A percentile compares a stretch with the other conserved stretches of the same genome.
phyloP scores from a whole-genome alignment of 2,329 filamentous ascomycete genomes.

The Ophiostoma montium region DNA sequence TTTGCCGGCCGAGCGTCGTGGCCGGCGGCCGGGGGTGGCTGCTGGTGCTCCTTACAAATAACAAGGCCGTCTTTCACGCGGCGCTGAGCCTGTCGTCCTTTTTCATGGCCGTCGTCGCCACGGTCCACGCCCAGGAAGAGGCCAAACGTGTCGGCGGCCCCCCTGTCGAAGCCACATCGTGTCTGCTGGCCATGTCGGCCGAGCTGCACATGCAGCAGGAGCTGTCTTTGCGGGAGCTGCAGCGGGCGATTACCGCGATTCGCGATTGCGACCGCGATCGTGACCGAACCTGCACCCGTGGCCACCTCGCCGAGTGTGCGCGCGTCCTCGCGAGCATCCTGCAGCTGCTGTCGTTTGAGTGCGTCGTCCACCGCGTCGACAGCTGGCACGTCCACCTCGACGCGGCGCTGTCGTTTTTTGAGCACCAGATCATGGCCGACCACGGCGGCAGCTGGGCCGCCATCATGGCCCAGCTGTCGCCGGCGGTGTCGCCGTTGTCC shows the following conservation, averaged over 20 bases:
- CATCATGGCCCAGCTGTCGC: conserved; percentile 14
- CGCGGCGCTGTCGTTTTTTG: conserved; percentile 27
- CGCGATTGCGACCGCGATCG: conserved; percentile 5
- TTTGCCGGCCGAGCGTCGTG: conserved; percentile 42
- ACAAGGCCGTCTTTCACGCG: conserved; percentile 43
- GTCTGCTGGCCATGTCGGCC: conserved; percentile 12
- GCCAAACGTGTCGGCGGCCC: not conserved
- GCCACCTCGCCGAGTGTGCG: conserved; percentile 15
- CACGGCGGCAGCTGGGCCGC: conserved; percentile 4
- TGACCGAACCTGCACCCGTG: not conserved
- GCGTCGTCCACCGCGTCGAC: conserved; percentile 20
- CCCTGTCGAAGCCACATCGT: no score
- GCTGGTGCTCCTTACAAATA: conserved; percentile 39
- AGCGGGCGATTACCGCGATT: conserved; percentile 15
- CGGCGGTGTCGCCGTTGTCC: no score
- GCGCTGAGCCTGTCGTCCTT: conserved; percentile 41
- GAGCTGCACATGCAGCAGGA: conserved; percentile 20
- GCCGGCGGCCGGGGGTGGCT: conserved; percentile 48
- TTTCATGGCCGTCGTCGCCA: conserved; percentile 36
- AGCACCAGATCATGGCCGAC: conserved; percentile 19
- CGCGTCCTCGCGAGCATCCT: conserved; percentile 26
- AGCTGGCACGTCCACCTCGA: conserved; percentile 30
- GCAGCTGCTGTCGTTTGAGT: conserved; percentile 29
- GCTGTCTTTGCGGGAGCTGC: conserved; percentile 17
- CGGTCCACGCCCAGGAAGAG: not conserved